Percentiles rank a stretch among this genome's conserved stretches.
phyloP scores from a whole-genome alignment of 257 asterid genomes.

The Salvia rosmarinus region DNA sequence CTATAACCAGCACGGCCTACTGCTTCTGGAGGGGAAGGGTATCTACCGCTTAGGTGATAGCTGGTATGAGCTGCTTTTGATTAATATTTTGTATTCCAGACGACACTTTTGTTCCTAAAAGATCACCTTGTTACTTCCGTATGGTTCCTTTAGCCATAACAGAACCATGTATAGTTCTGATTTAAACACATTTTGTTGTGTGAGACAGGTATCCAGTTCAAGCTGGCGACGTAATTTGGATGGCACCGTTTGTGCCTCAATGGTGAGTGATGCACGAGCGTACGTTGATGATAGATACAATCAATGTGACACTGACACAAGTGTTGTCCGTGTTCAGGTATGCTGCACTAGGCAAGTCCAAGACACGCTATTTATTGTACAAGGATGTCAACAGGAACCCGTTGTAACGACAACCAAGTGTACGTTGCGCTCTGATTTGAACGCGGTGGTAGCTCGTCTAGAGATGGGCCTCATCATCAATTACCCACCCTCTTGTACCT shows the following conservation, averaged over 20 bases:
- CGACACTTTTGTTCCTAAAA: neutral
- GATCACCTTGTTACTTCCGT: neutral
- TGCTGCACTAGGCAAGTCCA: conserved; percentile 88
- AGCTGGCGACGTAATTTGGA: conserved; percentile 95
- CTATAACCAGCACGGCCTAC: conserved; percentile 89
- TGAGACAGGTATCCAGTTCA: conserved; percentile 86
- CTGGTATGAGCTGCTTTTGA: conserved; percentile 56
- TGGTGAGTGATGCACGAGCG: no score
- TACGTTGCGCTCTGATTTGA: neutral
- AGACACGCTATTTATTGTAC: conserved; percentile 80
- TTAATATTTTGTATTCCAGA: neutral
- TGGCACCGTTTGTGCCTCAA: conserved; percentile 98
- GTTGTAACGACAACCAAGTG: conserved; percentile 29
- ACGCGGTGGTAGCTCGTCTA: neutral
- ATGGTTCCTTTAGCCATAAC: neutral
- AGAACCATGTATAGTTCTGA: no score
- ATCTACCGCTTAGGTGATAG: conserved; percentile 88
- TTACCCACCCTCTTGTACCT: neutral
- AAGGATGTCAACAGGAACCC: conserved; percentile 94
- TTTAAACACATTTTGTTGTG: conserved; percentile 19
- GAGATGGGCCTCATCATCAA: no score
- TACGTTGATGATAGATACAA: no score
- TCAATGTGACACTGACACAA: neutral
- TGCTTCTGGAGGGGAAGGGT: conserved; percentile 97
- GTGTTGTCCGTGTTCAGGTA: conserved; percentile 58